These are phyloP conservation scores for Cercospora sp. DNA, from an alignment of 2,329 filamentous ascomycete genomes.

Conservation along the genomic window DNA sequence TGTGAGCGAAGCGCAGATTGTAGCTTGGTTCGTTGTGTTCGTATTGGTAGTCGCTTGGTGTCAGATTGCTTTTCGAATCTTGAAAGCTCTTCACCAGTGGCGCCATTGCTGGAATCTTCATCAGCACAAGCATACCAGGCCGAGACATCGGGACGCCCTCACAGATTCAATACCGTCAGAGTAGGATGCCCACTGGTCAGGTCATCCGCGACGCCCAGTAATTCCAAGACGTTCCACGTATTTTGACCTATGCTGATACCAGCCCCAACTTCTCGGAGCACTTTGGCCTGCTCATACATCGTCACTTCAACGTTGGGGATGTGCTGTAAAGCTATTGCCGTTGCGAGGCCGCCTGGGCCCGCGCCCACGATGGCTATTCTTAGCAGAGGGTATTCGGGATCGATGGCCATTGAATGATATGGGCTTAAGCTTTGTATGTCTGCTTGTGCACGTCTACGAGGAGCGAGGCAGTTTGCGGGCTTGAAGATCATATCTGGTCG, in stretches of 20 bases:
- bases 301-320: slow-evolving; percentile 46
- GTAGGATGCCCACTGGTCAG: slow-evolving; percentile 33
- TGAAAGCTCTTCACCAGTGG: slow-evolving; percentile 23
- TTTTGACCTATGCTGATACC: slow-evolving; percentile 51
- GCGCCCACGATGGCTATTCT: slow-evolving; percentile 43
- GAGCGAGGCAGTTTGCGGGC: neutral
- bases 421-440: neutral
- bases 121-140: neutral
- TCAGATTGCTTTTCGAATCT: slow-evolving; percentile 9
- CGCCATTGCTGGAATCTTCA: slow-evolving; percentile 17
- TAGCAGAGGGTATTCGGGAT: neutral
- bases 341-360: slow-evolving; percentile 39
- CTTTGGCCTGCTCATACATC: slow-evolving; percentile 49
- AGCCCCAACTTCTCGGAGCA: slow-evolving; percentile 51
- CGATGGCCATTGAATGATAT: neutral
- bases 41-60: slow-evolving; percentile 15
- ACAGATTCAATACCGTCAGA: slow-evolving; percentile 22
- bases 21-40: slow-evolving; percentile 39
- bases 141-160: neutral
- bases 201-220: slow-evolving; percentile 47
- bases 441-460: neutral
- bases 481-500: neutral
- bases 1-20: slow-evolving; percentile 52
- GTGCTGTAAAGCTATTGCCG: slow-evolving; percentile 49
- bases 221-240: slow-evolving; percentile 51